These are phyloP conservation scores for Phalaenopsis hybrid DNA, from an alignment of 116 monocot genomes.

Conservation along the genomic window DNA sequence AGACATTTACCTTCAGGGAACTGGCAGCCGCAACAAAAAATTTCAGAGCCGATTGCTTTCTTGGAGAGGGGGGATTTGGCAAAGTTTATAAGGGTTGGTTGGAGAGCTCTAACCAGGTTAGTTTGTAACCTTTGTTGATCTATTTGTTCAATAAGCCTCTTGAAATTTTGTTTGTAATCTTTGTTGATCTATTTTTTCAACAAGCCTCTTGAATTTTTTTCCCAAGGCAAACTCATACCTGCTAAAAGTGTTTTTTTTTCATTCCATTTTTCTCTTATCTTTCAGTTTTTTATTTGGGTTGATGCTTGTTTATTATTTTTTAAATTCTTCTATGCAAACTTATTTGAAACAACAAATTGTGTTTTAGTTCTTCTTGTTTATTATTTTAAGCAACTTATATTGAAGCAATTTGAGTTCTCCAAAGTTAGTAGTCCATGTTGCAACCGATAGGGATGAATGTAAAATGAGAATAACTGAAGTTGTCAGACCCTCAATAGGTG, in stretches of 20 bases:
- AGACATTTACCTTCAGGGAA: slow-evolving; percentile 35
- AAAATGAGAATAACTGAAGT: not conserved
- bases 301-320: not conserved
- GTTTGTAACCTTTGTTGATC: not conserved
- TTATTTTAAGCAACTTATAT: not conserved
- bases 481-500: not conserved
- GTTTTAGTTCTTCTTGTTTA: not conserved
- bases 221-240: not conserved
- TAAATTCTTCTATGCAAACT: not conserved
- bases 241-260: not conserved
- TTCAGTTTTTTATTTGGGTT: not conserved
- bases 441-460: not conserved
- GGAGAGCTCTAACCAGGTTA: slow-evolving; percentile 32
- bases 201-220: not conserved
- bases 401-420: not conserved
- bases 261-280: not conserved
- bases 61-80: slow-evolving; percentile 52
- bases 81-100: slow-evolving; percentile 43
- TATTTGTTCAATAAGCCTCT: not conserved
- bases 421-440: not conserved
- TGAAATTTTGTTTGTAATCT: not conserved
- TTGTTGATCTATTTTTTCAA: not conserved
- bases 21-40: slow-evolving; percentile 37
- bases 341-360: not conserved
- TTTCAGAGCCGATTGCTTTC: slow-evolving; percentile 29